Evolutionary conservation across 371 early-diverging fungal species (phyloP).

Genomic region (Mucor racemosus): DNA sequence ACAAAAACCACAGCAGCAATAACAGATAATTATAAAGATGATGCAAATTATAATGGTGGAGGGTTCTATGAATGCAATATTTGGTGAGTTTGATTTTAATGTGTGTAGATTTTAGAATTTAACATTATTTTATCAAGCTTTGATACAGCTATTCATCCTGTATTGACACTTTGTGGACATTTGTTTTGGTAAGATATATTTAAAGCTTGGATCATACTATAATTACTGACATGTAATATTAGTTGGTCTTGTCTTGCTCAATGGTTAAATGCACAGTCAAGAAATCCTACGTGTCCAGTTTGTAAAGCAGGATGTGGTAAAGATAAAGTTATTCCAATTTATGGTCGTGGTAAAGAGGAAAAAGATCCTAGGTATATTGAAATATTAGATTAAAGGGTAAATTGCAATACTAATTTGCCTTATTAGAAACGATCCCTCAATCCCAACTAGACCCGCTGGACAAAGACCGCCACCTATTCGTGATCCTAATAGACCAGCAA

Average conservation of each 20-base stretch:
- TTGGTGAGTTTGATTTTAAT: slow-evolving; percentile 24
- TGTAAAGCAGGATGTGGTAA: slow-evolving; percentile 81
- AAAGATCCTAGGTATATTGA: slow-evolving; percentile 67
- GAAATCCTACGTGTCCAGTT: slow-evolving; percentile 76
- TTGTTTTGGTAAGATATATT: slow-evolving; percentile 37
- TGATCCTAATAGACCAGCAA: slow-evolving; percentile 52
- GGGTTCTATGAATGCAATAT: slow-evolving; percentile 46
- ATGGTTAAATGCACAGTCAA: slow-evolving; percentile 70
- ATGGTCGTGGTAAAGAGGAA: slow-evolving; percentile 76
- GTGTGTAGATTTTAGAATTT: not conserved
- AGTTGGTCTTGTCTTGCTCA: slow-evolving; percentile 77
- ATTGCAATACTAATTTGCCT: not conserved
- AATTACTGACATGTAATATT: no score
- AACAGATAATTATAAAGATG: slow-evolving; percentile 16
- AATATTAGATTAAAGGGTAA: not conserved
- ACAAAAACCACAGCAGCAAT: not conserved
- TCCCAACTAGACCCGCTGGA: slow-evolving; percentile 73
- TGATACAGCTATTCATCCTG: slow-evolving; percentile 43
- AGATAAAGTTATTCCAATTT: slow-evolving; percentile 81
- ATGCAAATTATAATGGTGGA: slow-evolving; percentile 22
- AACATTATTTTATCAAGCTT: slow-evolving; percentile 22
- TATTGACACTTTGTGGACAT: slow-evolving; percentile 44
- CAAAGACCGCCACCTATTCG: slow-evolving; percentile 69
- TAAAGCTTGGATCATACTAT: not conserved
- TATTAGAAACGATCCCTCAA: slow-evolving; percentile 43